These are phyloP conservation scores for Neurospora crassa DNA, from an alignment of 2,329 filamentous ascomycete species.

Conservation along the genomic window DNA sequence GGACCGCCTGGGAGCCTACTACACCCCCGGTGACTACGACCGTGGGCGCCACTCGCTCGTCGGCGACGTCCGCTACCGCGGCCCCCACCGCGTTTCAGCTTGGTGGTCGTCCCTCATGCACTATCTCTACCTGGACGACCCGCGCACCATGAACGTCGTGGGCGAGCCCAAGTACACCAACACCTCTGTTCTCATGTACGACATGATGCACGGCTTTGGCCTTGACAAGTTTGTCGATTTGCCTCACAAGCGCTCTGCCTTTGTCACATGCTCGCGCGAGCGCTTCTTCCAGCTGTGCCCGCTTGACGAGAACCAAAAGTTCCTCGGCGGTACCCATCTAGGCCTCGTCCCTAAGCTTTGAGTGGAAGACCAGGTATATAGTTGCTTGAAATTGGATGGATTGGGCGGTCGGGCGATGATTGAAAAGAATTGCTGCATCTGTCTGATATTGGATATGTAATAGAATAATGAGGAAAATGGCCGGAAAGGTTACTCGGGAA, in stretches of 20 bases:
- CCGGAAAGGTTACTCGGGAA: background rate
- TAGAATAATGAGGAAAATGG: background rate
- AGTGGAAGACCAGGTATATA: background rate
- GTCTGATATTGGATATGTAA: background rate
- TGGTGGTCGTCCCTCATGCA: slow-evolving; percentile 56
- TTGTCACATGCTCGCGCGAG: slow-evolving; percentile 55
- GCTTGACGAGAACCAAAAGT: slow-evolving; percentile 45
- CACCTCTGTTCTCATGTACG: slow-evolving; percentile 61
- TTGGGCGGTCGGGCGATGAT: background rate
- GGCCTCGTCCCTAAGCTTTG: slow-evolving; percentile 46
- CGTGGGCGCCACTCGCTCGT: slow-evolving; percentile 50
- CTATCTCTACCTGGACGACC: slow-evolving; percentile 52
- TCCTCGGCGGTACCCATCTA: slow-evolving; percentile 42
- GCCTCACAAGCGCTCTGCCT: slow-evolving; percentile 60
- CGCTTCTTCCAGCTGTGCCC: slow-evolving; percentile 62
- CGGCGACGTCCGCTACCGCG: slow-evolving; percentile 49
- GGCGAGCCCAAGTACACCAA: slow-evolving; percentile 68
- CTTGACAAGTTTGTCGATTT: slow-evolving; percentile 65
- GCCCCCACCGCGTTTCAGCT: slow-evolving; percentile 49
- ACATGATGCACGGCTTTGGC: slow-evolving; percentile 63
- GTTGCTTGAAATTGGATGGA: background rate
- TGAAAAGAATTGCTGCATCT: background rate
- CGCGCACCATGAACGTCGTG: slow-evolving; percentile 45
- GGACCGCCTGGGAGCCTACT: slow-evolving; percentile 47
- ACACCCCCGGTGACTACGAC: slow-evolving; percentile 45